Conservation (phyloP, 2,329 filamentous ascomycete genomes). For the Aspergillus pseudoterreus region DNA sequence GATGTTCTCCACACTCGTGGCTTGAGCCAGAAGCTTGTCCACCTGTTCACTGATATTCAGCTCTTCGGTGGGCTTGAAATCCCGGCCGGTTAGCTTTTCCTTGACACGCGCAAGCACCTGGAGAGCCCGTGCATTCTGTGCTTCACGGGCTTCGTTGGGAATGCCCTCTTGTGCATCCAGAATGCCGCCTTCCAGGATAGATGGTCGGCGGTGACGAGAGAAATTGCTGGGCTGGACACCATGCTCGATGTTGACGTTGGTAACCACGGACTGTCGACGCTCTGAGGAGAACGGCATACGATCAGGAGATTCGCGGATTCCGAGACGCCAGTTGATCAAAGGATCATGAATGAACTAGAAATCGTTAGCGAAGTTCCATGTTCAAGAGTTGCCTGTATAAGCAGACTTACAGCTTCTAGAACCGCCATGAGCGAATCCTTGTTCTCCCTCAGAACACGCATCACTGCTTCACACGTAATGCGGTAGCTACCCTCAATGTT, state of each 20-base stretch:
- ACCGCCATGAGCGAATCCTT: constrained; percentile 99
- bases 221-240: constrained; percentile 65
- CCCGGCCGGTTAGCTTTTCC: constrained; percentile 90
- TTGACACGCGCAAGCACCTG: constrained; percentile 89
- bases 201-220: constrained; percentile 61
- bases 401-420: constrained; percentile 78
- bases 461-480: constrained; percentile 96
- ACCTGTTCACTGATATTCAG: constrained; percentile 84
- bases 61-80: constrained; percentile 85
- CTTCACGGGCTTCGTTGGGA: constrained; percentile 57
- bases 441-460: constrained; percentile 93
- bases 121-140: constrained; percentile 87
- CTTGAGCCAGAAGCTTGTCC: constrained; percentile 89
- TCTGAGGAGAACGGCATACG: constrained; percentile 59
- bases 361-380: neutral
- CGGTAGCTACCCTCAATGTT: constrained; percentile 99
- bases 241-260: constrained; percentile 43
- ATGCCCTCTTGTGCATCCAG: constrained; percentile 41
- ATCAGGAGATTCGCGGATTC: constrained; percentile 58
- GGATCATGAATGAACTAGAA: constrained; percentile 94
- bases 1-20: constrained; percentile 93
- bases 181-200: constrained; percentile 60
- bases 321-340: constrained; percentile 93
- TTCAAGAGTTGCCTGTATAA: no score
- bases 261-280: constrained; percentile 58